Conservation (phyloP, 106 monocot species). For the Ottelia alismoides region DNA sequence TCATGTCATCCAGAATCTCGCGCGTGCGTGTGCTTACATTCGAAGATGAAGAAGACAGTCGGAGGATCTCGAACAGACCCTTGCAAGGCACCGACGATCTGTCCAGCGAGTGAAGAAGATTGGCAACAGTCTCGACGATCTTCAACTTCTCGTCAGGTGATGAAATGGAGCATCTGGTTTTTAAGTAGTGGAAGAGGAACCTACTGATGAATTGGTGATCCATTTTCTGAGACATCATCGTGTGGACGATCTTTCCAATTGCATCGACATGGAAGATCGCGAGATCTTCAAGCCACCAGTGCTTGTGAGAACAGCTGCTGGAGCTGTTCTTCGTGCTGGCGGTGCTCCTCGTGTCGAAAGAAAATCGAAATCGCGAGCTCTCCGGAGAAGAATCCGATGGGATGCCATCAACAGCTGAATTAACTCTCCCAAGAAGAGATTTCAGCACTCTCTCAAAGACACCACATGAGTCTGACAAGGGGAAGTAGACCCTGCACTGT, state of each 20-base stretch:
- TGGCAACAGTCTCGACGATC: constrained; percentile 25
- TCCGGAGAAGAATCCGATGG: constrained; percentile 58
- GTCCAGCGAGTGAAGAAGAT: constrained; percentile 34
- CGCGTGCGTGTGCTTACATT: constrained; percentile 19
- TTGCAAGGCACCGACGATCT: constrained; percentile 44
- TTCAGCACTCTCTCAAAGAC: constrained; percentile 34
- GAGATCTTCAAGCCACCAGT: constrained; percentile 80
- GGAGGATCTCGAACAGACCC: constrained; percentile 59
- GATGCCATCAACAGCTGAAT: constrained; percentile 23
- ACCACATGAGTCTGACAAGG: constrained; percentile 15
- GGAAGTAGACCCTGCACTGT: constrained; percentile 37
- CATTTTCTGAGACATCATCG: constrained; percentile 37
- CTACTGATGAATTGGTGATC: constrained; percentile 38
- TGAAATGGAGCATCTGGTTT: constrained; percentile 9
- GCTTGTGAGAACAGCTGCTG: constrained; percentile 2
- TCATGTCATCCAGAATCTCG: constrained; percentile 54
- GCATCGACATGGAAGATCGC: constrained; percentile 9
- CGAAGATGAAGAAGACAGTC: constrained; percentile 22
- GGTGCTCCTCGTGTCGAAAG: constrained; percentile 51
- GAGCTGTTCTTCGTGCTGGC: constrained; percentile 23
- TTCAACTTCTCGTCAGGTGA: constrained; percentile 33
- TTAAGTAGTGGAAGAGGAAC: constrained; percentile 73
- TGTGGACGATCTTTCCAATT: constrained; percentile 18
- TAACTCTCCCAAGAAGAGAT: constrained; percentile 36
- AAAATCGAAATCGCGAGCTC: constrained; percentile 46